Evolutionary conservation across 805 yeast genomes (phyloP).

Genomic region (Starmerella stellata): DNA sequence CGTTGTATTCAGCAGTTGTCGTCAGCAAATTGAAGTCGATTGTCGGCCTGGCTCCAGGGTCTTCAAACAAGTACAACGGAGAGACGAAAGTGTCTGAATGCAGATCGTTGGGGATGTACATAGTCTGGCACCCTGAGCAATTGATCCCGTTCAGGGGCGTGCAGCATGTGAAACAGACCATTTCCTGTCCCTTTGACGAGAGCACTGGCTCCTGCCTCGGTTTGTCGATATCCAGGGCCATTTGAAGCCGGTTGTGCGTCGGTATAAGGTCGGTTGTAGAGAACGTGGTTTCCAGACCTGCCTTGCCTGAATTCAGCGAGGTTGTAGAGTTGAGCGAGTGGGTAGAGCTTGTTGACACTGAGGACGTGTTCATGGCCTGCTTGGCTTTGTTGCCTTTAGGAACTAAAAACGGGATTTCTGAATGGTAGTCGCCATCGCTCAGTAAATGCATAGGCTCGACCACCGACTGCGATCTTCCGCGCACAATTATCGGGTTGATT

Average conservation of each 20-base stretch:
- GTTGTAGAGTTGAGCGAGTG: not conserved
- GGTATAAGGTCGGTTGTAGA: not conserved
- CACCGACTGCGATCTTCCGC: not conserved
- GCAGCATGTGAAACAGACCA: conserved; percentile 16
- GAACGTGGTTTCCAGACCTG: not conserved
- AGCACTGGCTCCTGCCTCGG: not conserved
- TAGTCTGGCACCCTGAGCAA: conserved; percentile 15
- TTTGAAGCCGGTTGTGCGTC: not conserved
- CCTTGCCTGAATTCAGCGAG: not conserved
- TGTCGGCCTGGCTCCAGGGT: conserved; percentile 1
- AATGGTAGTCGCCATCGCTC: conserved; percentile 2
- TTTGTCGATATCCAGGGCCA: not conserved
- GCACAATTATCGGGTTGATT: not conserved
- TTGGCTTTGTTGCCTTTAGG: not conserved
- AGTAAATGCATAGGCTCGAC: conserved; percentile 1
- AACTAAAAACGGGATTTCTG: not conserved
- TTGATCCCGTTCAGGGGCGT: conserved; percentile 7
- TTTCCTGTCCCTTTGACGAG: not conserved
- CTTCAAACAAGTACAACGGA: conserved; percentile 1
- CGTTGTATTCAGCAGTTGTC: conserved; percentile 14
- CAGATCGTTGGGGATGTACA: conserved; percentile 14
- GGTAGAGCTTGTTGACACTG: not conserved
- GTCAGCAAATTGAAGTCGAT: conserved; percentile 14
- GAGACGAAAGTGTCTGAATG: conserved; percentile 1
- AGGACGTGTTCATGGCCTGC: not conserved